Evolutionary conservation across 805 yeast genomes (phyloP).

Genomic region (Schwanniomyces polymorphus): DNA sequence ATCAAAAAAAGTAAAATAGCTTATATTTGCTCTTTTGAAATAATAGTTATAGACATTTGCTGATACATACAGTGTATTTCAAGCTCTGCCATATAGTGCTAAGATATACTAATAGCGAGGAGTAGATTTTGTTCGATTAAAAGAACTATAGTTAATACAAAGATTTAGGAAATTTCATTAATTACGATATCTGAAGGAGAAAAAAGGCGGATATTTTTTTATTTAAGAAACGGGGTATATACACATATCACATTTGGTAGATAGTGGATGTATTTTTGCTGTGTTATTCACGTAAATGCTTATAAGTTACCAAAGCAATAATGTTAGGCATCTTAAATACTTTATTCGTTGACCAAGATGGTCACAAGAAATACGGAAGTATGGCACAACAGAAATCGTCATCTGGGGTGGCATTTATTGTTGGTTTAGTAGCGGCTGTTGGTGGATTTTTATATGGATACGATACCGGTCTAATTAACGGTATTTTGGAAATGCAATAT

Average conservation of each 20-base stretch:
- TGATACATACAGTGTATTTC: background rate
- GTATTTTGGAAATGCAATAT: slow-evolving; percentile 72
- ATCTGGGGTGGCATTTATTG: slow-evolving; percentile 63
- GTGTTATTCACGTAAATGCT: background rate
- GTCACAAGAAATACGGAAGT: background rate
- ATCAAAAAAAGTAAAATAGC: background rate
- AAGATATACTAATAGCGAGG: no score
- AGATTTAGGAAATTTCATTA: no score
- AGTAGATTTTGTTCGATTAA: no score
- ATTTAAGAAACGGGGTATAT: background rate
- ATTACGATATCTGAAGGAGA: no score
- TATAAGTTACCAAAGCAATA: background rate
- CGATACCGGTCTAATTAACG: slow-evolving; percentile 85
- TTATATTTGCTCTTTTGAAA: background rate
- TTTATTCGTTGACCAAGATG: background rate
- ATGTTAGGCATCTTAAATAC: background rate
- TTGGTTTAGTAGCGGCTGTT: slow-evolving; percentile 82
- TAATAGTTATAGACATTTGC: background rate
- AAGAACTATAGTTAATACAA: no score
- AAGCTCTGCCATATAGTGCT: no score
- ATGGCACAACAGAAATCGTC: slow-evolving; percentile 46
- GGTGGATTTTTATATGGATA: slow-evolving; percentile 91
- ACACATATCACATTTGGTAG: background rate
- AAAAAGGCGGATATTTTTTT: no score
- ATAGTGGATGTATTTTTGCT: background rate